These are phyloP conservation scores for Phaeophleospora eucalypticola DNA, from an alignment of 2,329 filamentous ascomycete species.

Conservation along the genomic window DNA sequence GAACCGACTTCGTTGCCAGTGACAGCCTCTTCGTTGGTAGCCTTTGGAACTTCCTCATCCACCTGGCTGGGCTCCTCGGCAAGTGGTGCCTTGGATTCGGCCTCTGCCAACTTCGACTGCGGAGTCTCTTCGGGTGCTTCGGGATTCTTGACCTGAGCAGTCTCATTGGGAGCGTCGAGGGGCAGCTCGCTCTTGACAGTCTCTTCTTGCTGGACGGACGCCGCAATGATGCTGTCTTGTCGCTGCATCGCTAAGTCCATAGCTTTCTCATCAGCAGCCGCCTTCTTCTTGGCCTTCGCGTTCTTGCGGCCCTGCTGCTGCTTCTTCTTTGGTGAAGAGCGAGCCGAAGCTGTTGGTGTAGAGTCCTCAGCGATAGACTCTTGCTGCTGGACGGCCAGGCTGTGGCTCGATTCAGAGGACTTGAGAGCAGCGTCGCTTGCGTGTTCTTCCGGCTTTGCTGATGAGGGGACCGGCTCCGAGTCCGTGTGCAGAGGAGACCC, in stretches of 20 bases:
- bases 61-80: not conserved
- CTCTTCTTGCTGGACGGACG: not conserved
- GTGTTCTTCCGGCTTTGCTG: no score
- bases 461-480: no score
- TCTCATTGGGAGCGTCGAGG: no score
- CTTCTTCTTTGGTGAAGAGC: constrained; percentile 19
- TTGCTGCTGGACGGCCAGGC: not conserved
- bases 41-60: no score
- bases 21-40: no score
- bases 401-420: no score
- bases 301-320: constrained; percentile 11
- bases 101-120: not conserved
- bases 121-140: not conserved
- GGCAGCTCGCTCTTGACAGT: not conserved
- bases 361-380: constrained; percentile 8
- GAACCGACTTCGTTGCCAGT: no score
- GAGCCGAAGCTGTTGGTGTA: constrained; percentile 17
- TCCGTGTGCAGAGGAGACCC: no score
- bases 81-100: not conserved
- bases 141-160: not conserved
- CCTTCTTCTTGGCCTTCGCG: constrained; percentile 3
- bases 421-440: no score
- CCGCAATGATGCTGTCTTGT: constrained; percentile 1
- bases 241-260: not conserved
- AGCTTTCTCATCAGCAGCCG: constrained; percentile 7